Percentiles rank a stretch among this genome's conserved stretches.
Conservation (phyloP, 2,329 filamentous ascomycete species). For the Cercospora canescens region DNA sequence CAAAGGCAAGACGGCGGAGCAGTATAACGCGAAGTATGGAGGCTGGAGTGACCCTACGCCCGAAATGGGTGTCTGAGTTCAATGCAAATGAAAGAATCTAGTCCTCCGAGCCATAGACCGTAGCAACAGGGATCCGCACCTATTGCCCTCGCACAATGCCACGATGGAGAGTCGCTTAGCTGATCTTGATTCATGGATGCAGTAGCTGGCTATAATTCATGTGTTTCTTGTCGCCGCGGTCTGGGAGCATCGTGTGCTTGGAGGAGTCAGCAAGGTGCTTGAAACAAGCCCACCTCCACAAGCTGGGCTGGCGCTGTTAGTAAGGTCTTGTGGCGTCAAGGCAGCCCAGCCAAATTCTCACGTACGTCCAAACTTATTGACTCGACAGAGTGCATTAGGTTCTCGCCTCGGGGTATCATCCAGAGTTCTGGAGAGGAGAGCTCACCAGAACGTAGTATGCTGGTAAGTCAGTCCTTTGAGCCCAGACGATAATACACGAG, state of each 20-base stretch:
- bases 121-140: too few relatives aligned
- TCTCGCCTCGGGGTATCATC: background rate
- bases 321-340: background rate
- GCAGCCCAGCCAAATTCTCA: background rate
- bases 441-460: background rate
- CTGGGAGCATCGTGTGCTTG: background rate
- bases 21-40: constrained; percentile 55
- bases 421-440: background rate
- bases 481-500: background rate
- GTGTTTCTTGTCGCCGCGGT: background rate
- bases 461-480: background rate
- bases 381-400: background rate
- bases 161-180: too few relatives aligned
- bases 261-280: background rate
- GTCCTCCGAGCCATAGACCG: too few relatives aligned
- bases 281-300: background rate
- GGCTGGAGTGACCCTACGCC: constrained; percentile 49
- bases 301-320: background rate
- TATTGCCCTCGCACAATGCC: too few relatives aligned
- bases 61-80: too few relatives aligned
- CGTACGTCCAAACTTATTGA: background rate
- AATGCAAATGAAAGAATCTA: too few relatives aligned
- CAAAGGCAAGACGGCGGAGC: constrained; percentile 48
- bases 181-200: too few relatives aligned
- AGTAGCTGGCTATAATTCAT: too few relatives aligned